phyloP scores from a whole-genome alignment of 164 flowering plant species.

The Liquidambar formosana region DNA sequence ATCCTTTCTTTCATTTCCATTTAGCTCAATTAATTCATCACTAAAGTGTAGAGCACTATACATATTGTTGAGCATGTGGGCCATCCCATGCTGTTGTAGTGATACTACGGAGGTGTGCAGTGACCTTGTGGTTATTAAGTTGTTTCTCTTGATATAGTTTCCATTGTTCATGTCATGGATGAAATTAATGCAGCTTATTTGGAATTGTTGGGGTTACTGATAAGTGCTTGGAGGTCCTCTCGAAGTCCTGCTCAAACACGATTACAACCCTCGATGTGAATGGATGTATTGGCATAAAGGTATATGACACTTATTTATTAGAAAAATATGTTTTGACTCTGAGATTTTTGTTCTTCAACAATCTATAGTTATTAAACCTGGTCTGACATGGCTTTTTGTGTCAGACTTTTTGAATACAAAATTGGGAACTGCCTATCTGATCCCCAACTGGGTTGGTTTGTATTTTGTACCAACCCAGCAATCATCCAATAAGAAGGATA shows the following conservation, averaged over 20 bases:
- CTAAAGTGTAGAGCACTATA: no score
- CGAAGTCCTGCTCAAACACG: slow-evolving; percentile 57
- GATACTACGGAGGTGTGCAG: not conserved
- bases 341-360: not conserved
- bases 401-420: not conserved
- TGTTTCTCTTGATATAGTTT: not conserved
- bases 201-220: slow-evolving; percentile 92
- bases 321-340: not conserved
- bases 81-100: not conserved
- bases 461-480: not conserved
- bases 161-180: not conserved
- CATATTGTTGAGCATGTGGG: no score
- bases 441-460: not conserved
- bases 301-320: slow-evolving; percentile 15
- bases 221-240: slow-evolving; percentile 74
- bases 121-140: not conserved
- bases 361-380: not conserved
- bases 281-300: slow-evolving; percentile 93
- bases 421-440: not conserved
- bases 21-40: no score
- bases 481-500: not conserved
- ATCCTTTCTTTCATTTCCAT: no score
- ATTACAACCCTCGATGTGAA: slow-evolving; percentile 91
- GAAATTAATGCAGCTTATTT: slow-evolving; percentile 64
- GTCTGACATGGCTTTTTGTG: not conserved